Conservation (phyloP, 2,329 filamentous ascomycete species). For the Epichloe sibirici region DNA sequence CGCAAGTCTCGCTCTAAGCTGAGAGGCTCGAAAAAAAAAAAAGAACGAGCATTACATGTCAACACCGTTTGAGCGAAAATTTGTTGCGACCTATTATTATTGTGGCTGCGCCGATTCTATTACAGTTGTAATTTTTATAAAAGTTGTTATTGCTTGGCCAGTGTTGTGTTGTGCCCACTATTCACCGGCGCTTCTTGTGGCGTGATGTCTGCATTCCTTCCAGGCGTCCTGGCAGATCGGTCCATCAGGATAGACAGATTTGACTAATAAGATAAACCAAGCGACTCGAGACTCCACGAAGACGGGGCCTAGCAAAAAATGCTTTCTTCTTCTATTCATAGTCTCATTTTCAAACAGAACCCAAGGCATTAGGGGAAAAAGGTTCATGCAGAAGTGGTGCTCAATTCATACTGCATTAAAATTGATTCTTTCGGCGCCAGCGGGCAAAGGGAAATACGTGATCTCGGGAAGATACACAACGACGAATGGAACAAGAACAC, state of each 20-base stretch:
- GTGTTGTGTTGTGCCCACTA: constrained; percentile 1
- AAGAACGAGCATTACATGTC: not conserved
- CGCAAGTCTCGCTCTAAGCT: constrained; percentile 2
- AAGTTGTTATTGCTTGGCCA: constrained; percentile 6
- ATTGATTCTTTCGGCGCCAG: not conserved
- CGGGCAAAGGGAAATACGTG: not conserved
- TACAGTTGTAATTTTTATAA: constrained; percentile 4
- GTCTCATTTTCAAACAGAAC: not conserved
- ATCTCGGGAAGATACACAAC: not conserved
- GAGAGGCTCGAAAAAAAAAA: constrained; percentile 1
- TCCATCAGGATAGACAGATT: not conserved
- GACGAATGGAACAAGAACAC: not conserved
- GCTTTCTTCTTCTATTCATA: not conserved
- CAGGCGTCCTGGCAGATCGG: not conserved
- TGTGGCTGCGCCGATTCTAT: constrained; percentile 3
- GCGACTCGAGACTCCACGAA: not conserved
- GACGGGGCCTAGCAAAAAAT: not conserved
- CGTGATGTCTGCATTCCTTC: constrained; percentile 3
- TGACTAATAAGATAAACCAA: not conserved
- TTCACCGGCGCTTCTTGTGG: not conserved
- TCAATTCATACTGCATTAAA: not conserved
- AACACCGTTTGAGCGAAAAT: constrained; percentile 1
- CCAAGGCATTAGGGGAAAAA: not conserved
- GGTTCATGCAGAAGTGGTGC: not conserved
- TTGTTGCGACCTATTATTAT: constrained; percentile 1